Percentiles rank a stretch among this genome's conserved stretches.
Conservation (phyloP, 176 grass and related monocot species). For the Phoenix dactylifera region DNA sequence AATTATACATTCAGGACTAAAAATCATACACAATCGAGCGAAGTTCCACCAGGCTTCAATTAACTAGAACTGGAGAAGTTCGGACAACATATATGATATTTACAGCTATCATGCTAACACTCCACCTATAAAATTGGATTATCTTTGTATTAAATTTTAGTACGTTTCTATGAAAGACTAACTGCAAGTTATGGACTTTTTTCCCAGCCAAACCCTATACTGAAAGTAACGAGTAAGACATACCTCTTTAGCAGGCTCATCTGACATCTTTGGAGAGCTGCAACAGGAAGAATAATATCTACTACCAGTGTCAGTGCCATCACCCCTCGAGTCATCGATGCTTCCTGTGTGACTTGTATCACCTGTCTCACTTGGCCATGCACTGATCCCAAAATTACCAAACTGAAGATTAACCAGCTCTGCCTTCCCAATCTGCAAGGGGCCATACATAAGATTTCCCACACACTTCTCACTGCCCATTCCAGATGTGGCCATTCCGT, state of each 20-base stretch:
- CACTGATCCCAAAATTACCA: conserved; percentile 80
- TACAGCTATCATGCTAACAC: too few species aligned
- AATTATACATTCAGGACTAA: too few species aligned
- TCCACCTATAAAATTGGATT: too few species aligned
- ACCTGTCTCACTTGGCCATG: conserved; percentile 56
- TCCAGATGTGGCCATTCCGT: conserved; percentile 12
- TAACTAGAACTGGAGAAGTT: too few species aligned
- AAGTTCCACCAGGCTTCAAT: too few species aligned
- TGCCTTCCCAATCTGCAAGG: conserved; percentile 48
- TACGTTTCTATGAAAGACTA: too few species aligned
- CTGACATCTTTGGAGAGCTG: conserved; percentile 18
- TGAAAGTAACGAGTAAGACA: not conserved
- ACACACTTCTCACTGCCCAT: conserved; percentile 20
- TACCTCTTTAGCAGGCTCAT: conserved; percentile 61
- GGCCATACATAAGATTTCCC: conserved; percentile 38
- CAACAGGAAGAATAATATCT: conserved; percentile 18
- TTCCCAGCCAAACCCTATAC: too few species aligned
- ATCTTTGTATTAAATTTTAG: too few species aligned
- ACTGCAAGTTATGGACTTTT: too few species aligned
- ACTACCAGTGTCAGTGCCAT: conserved; percentile 15
- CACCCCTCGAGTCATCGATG: conserved; percentile 13
- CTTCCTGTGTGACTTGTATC: conserved; percentile 53
- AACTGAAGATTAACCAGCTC: conserved; percentile 86
- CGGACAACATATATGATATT: too few species aligned
- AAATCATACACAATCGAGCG: too few species aligned